Conservation (phyloP, 2,329 filamentous ascomycete species). For the Dactylonectria estremocensis region DNA sequence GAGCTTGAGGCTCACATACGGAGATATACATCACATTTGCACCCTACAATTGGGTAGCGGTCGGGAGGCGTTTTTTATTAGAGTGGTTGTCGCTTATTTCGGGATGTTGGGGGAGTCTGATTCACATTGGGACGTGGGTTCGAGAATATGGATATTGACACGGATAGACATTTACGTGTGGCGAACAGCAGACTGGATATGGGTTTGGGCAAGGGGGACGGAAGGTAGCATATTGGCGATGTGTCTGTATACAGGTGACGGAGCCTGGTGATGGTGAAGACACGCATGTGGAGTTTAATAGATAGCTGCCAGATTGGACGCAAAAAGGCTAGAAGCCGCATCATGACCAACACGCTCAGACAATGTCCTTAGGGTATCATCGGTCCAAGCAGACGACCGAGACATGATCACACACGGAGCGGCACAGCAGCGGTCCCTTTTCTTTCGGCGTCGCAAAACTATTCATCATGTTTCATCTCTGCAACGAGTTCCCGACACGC, state of each 20-base stretch:
- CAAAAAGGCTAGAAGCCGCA: slow-evolving; percentile 29
- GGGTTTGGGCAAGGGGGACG: slow-evolving; percentile 8
- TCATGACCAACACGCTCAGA: slow-evolving; percentile 14
- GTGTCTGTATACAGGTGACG: not conserved
- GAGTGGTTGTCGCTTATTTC: not conserved
- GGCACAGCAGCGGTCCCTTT: slow-evolving; percentile 3
- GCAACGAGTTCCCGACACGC: slow-evolving; percentile 20
- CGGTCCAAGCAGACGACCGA: not conserved
- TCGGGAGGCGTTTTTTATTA: slow-evolving; percentile 16
- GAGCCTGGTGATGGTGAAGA: slow-evolving; percentile 13
- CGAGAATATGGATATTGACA: slow-evolving; percentile 1
- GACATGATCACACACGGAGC: not conserved
- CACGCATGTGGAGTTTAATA: slow-evolving; percentile 21
- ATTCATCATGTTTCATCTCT: slow-evolving; percentile 17
- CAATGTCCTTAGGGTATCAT: slow-evolving; percentile 17
- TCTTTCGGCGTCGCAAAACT: slow-evolving; percentile 2
- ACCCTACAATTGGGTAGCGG: not conserved
- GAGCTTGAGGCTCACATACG: slow-evolving; percentile 30
- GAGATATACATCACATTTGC: not conserved
- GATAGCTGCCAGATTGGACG: slow-evolving; percentile 24
- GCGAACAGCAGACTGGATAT: slow-evolving; percentile 5
- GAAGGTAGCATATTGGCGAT: slow-evolving; percentile 8
- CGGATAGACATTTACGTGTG: slow-evolving; percentile 6
- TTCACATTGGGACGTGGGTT: slow-evolving; percentile 2
- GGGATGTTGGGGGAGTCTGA: slow-evolving; percentile 19